Evolutionary conservation across 108 stramenopile genomes (phyloP).

Genomic region (Nannochloropsis oceanica): DNA sequence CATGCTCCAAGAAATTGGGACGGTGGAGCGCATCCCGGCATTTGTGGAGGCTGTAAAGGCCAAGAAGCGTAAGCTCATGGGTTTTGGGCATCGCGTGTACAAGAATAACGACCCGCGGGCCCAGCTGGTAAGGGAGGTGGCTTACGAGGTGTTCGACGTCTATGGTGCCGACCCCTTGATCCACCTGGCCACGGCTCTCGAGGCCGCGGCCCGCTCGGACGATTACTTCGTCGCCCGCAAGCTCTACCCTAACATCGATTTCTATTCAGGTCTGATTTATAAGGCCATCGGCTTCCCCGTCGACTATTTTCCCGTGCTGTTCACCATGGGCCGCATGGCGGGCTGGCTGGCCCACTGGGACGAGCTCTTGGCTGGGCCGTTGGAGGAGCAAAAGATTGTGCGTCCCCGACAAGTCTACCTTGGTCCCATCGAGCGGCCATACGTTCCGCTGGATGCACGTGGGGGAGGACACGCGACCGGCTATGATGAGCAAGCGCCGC

Average conservation of each 20-base stretch:
- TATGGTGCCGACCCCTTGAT: neutral
- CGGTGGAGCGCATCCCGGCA: neutral
- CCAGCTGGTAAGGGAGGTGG: neutral
- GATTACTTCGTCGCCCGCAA: slow-evolving; percentile 5
- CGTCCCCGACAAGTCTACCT: neutral
- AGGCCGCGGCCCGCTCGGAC: neutral
- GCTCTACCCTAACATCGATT: slow-evolving; percentile 3
- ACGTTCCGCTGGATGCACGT: neutral
- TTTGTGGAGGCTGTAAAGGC: neutral
- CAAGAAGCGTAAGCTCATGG: slow-evolving; percentile 2
- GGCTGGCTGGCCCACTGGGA: neutral
- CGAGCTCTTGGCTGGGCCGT: neutral
- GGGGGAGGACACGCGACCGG: neutral
- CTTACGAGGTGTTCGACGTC: neutral
- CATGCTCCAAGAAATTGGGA: slow-evolving; percentile 4
- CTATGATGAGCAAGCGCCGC: neutral
- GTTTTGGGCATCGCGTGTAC: slow-evolving; percentile 11
- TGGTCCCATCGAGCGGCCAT: neutral
- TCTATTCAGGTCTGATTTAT: neutral
- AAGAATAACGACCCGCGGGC: slow-evolving; percentile 1
- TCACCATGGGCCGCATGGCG: neutral
- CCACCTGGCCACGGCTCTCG: neutral
- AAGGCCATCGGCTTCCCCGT: slow-evolving; percentile 1
- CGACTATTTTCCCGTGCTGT: neutral
- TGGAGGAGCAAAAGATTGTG: neutral